Percentiles rank a stretch among this genome's conserved stretches.
These are phyloP conservation scores for Colletotrichum zoysiae DNA, from an alignment of 2,329 filamentous ascomycete species.

Conservation along the genomic window DNA sequence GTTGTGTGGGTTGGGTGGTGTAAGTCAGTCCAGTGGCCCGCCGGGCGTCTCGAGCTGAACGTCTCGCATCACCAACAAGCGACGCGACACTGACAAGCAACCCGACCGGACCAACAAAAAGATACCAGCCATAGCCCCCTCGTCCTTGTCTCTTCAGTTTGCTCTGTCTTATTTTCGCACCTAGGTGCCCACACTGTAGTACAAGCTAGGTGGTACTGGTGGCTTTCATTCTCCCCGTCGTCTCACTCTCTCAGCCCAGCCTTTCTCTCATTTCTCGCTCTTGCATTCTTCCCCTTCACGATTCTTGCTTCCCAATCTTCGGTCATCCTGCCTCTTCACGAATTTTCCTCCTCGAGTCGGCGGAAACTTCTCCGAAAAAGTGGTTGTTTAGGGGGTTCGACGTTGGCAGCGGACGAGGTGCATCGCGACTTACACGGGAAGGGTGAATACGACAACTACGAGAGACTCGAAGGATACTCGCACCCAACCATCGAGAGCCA, in stretches of 20 bases:
- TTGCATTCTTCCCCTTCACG: not conserved
- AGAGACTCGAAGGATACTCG: not conserved
- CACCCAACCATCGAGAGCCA: not conserved
- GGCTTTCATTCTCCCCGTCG: not conserved
- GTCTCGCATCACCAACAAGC: constrained; percentile 6
- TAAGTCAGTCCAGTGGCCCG: not conserved
- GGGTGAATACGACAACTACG: not conserved
- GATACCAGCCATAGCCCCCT: not conserved
- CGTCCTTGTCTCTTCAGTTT: not conserved
- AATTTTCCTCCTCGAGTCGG: not conserved
- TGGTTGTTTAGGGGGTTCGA: not conserved
- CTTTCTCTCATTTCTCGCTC: not conserved
- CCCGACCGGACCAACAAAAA: constrained; percentile 31
- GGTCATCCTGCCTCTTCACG: not conserved
- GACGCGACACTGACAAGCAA: constrained; percentile 19
- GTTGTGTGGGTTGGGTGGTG: not conserved
- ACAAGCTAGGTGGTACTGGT: not conserved
- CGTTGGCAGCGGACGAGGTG: not conserved
- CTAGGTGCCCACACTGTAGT: not conserved
- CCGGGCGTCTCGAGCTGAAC: constrained; percentile 27
- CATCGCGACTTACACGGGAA: not conserved
- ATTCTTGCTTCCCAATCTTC: not conserved
- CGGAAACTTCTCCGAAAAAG: not conserved
- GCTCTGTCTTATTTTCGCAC: constrained; percentile 4
- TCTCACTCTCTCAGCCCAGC: not conserved